These are phyloP conservation scores for Trichothecium roseum DNA, from an alignment of 2,329 filamentous ascomycete species.

Conservation along the genomic window DNA sequence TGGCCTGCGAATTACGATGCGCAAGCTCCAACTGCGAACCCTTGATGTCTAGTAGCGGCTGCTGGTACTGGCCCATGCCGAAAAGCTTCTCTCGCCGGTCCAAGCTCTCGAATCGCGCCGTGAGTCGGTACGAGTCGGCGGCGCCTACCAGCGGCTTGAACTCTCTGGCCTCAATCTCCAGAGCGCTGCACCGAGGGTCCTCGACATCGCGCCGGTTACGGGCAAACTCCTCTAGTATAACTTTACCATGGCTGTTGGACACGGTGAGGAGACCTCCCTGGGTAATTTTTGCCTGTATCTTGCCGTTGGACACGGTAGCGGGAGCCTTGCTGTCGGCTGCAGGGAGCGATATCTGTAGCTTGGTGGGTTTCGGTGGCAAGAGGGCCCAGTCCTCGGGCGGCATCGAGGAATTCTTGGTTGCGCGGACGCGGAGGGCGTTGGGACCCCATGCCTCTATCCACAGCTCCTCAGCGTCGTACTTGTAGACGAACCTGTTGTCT, in stretches of 20 bases:
- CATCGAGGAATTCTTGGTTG: slow-evolving; percentile 26
- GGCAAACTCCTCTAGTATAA: slow-evolving; percentile 20
- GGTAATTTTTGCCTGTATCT: slow-evolving; percentile 17
- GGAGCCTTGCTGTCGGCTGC: slow-evolving; percentile 10
- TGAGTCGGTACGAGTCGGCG: slow-evolving; percentile 41
- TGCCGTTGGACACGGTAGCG: slow-evolving; percentile 17
- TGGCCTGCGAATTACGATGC: slow-evolving; percentile 57
- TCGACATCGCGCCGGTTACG: slow-evolving; percentile 17
- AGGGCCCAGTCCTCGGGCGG: slow-evolving; percentile 28
- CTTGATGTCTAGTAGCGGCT: slow-evolving; percentile 52
- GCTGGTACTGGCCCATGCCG: slow-evolving; percentile 61
- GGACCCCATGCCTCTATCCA: slow-evolving; percentile 38
- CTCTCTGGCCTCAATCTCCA: slow-evolving; percentile 47
- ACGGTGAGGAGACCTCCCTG: slow-evolving; percentile 18
- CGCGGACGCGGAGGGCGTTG: slow-evolving; percentile 34
- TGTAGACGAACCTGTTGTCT: slow-evolving; percentile 14
- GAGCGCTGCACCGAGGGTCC: slow-evolving; percentile 48
- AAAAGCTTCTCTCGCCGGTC: slow-evolving; percentile 48
- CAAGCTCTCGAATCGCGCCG: slow-evolving; percentile 46
- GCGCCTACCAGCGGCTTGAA: slow-evolving; percentile 39
- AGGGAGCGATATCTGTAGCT: slow-evolving; percentile 1
- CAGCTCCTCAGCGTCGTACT: slow-evolving; percentile 32
- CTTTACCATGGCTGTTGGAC: slow-evolving; percentile 12
- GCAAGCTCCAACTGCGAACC: slow-evolving; percentile 53
- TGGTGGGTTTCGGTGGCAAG: slow-evolving; percentile 5